Conservation (phyloP, 352 stramenopile species). For the Phytophthora melonis region DNA sequence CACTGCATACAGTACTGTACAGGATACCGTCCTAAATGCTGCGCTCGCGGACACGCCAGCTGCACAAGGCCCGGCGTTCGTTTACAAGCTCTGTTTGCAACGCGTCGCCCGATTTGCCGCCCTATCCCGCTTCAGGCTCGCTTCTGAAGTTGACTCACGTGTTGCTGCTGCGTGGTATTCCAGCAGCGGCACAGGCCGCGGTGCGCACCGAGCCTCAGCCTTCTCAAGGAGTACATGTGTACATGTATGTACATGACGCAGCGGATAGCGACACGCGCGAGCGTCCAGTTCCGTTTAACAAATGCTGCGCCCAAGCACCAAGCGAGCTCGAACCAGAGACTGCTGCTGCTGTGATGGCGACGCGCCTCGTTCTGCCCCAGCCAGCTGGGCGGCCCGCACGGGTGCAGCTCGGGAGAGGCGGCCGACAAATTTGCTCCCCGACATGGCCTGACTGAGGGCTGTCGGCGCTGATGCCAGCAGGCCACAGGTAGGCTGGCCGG, state of each 20-base stretch:
- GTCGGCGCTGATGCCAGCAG: too few relatives aligned
- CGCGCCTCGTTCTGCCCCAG: constrained; percentile 5
- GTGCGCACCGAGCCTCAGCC: not conserved
- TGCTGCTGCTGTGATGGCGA: not conserved
- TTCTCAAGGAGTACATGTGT: not conserved
- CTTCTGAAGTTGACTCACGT: constrained; percentile 3
- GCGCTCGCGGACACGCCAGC: too few relatives aligned
- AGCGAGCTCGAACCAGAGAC: not conserved
- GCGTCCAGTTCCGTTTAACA: constrained; percentile 8
- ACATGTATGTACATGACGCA: not conserved
- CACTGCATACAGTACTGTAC: too few relatives aligned
- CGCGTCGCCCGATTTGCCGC: constrained; percentile 4
- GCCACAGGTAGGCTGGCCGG: too few relatives aligned
- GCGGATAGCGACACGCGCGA: not conserved
- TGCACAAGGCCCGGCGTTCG: not conserved
- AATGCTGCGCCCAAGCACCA: constrained; percentile 1
- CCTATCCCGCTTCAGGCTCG: constrained; percentile 17
- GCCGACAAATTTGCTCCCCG: constrained; percentile 6
- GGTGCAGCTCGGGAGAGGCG: constrained; percentile 21
- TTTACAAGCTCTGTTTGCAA: not conserved
- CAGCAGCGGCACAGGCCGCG: not conserved
- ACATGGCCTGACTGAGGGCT: not conserved
- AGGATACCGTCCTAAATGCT: too few relatives aligned
- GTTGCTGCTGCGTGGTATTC: not conserved
- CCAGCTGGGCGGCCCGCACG: not conserved